Base-by-base conservation (phyloP, 495 filamentous ascomycete species). In the Clavariopsis aquatica region DNA sequence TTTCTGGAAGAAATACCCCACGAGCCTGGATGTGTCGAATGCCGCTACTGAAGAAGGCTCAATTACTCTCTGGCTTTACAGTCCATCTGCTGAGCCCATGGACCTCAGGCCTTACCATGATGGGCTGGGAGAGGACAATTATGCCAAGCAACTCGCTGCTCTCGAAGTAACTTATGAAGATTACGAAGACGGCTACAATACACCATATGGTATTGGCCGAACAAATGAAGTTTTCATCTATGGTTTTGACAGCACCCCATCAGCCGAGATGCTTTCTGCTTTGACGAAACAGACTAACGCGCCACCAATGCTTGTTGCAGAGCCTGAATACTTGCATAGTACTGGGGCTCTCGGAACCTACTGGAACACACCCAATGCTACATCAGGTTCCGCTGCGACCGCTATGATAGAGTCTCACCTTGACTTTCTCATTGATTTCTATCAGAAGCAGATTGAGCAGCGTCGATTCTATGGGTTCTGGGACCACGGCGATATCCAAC, bases 1-100 rank as follows among this genome's bases (percentile, higher is more conserved):
- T 22, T 62, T 62, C 22, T 62, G 59, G 59, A 62, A 62, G 59
- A 62, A 62, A 36, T 62, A 62, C 47, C 59, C 59, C 12, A 54
- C 59, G 12, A 46, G 59, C 20, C 24, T 62, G 12, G 59, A 62
- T 29, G 38, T 62, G 17, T 45, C 59, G 1, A 54, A 54, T 47
- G 59, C 59, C 12, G 51, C 51, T 19, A 62, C 49, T 1, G 49
- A 62, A 10, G 15, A 24, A 20, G 59, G 59, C 7, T 62, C 59
- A 7, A 55, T 62, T 17, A 62, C 59, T 1, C 17, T 62, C 13
- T 62, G 59, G 59, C 28, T 62, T 19, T 62, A 62, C 36, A 62
- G 59, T 22, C 59, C 59, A 31, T 3, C 22, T 20, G 59, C 59
- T 19, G 59, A 55, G 26, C 59, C 59, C 22, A 26, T 62, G 29